phyloP scores from a whole-genome alignment of 768 basidiomycete genomes.

The Neoboletus brunneissimus region DNA sequence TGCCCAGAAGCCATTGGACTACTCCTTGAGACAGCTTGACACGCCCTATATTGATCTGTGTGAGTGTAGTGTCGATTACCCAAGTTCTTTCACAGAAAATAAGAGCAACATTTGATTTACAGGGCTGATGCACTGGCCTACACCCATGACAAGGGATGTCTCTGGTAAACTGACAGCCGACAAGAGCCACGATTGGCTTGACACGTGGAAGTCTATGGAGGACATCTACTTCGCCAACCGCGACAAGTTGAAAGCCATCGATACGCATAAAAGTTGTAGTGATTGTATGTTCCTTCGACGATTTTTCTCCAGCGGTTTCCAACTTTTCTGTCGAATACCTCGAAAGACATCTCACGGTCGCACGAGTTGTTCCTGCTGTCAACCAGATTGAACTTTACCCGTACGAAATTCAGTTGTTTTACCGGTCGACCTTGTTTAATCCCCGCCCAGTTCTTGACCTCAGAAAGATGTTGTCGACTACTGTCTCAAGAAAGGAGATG shows the following conservation, averaged over 20 bases:
- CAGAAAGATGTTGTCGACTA: conserved; percentile 62
- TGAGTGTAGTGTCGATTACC: conserved; percentile 29
- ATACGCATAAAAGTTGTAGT: conserved; percentile 21
- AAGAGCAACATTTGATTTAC: conserved; percentile 66
- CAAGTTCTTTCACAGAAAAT: neutral
- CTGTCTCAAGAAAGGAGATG: conserved; percentile 60
- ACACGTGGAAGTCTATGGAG: conserved; percentile 80
- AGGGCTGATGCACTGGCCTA: conserved; percentile 82
- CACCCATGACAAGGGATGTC: conserved; percentile 56
- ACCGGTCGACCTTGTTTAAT: neutral
- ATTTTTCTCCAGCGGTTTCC: conserved; percentile 44
- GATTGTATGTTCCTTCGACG: neutral
- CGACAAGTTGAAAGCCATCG: conserved; percentile 74
- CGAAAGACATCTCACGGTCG: conserved; percentile 52
- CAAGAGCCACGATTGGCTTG: conserved; percentile 55
- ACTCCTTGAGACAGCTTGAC: conserved; percentile 56
- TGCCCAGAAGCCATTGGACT: conserved; percentile 57
- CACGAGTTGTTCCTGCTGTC: conserved; percentile 59
- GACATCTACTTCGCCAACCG: conserved; percentile 56
- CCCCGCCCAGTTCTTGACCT: conserved; percentile 48
- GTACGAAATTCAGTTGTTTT: conserved; percentile 31
- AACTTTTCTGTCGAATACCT: conserved; percentile 68
- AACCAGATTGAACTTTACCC: conserved; percentile 80
- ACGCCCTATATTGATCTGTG: conserved; percentile 72
- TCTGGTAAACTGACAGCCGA: conserved; percentile 37